A percentile compares a stretch with the other conserved stretches of the same genome.
These are phyloP conservation scores for Agastache rugosa DNA, from an alignment of 257 asterid species.

Conservation along the genomic window DNA sequence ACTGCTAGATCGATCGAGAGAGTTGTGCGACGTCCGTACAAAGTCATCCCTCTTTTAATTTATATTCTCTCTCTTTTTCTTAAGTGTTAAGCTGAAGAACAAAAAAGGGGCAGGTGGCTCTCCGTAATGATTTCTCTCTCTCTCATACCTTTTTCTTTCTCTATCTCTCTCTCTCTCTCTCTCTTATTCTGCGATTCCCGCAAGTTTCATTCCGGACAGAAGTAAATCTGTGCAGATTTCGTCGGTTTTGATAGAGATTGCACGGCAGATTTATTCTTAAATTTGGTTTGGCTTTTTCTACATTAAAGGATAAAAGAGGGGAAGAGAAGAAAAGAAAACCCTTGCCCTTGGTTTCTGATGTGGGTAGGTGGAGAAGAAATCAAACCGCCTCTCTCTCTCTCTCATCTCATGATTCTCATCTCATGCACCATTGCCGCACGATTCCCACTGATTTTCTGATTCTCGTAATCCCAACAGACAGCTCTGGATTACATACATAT, in stretches of 20 bases:
- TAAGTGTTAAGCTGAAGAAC: constrained; percentile 38
- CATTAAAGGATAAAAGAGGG: constrained; percentile 10
- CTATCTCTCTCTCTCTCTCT: constrained; percentile 30
- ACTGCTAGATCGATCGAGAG: neutral
- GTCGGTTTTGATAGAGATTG: constrained; percentile 32
- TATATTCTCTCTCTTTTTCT: constrained; percentile 34
- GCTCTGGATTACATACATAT: constrained; percentile 42
- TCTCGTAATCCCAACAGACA: constrained; percentile 46
- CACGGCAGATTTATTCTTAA: constrained; percentile 34
- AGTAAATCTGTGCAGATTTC: constrained; percentile 42
- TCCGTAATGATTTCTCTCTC: constrained; percentile 32
- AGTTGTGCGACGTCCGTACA: constrained; percentile 28
- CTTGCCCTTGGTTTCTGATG: constrained; percentile 4
- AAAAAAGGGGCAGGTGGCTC: constrained; percentile 42
- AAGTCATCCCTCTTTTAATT: neutral
- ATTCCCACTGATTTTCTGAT: constrained; percentile 34
- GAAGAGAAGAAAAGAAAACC: neutral
- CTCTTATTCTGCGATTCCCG: constrained; percentile 28
- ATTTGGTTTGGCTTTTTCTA: constrained; percentile 35
- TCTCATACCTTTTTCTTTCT: neutral
- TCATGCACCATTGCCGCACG: constrained; percentile 30
- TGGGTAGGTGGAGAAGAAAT: constrained; percentile 40
- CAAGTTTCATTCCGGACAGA: constrained; percentile 27
- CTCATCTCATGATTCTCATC: neutral
- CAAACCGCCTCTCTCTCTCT: constrained; percentile 12